These are phyloP conservation scores for Ceratocystis colombiana DNA, from an alignment of 2,329 filamentous ascomycete genomes.

Conservation along the genomic window DNA sequence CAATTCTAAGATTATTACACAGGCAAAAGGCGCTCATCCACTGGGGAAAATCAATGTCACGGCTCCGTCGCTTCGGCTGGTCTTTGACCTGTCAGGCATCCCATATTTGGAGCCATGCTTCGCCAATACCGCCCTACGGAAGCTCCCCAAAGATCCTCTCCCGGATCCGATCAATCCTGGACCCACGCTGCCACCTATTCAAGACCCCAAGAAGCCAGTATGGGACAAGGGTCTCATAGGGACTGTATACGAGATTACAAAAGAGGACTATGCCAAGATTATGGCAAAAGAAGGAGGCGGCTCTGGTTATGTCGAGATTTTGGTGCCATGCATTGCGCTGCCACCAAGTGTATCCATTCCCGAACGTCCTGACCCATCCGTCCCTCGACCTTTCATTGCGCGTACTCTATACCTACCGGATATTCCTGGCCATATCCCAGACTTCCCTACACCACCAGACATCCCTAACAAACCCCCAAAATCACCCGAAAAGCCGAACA, in stretches of 20 bases:
- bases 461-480: slow-evolving; percentile 30
- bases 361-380: slow-evolving; percentile 46
- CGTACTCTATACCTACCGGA: slow-evolving; percentile 61
- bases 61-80: slow-evolving; percentile 65
- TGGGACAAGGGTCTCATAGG: slow-evolving; percentile 82
- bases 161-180: slow-evolving; percentile 28
- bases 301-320: slow-evolving; percentile 69
- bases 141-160: slow-evolving; percentile 37
- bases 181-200: slow-evolving; percentile 22
- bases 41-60: slow-evolving; percentile 72
- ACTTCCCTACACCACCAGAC: slow-evolving; percentile 34
- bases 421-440: slow-evolving; percentile 38
- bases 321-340: slow-evolving; percentile 67
- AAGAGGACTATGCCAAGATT: slow-evolving; percentile 70
- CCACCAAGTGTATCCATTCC: slow-evolving; percentile 51
- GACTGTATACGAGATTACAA: slow-evolving; percentile 89
- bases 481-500: slow-evolving; percentile 27
- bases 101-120: slow-evolving; percentile 90
- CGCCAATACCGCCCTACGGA: slow-evolving; percentile 62
- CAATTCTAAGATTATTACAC: slow-evolving; percentile 66
- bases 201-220: slow-evolving; percentile 27
- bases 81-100: slow-evolving; percentile 75
- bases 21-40: slow-evolving; percentile 66
- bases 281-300: slow-evolving; percentile 87
- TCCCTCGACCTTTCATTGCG: slow-evolving; percentile 61